A percentile compares a stretch with the other conserved stretches of the same genome.
These are phyloP conservation scores for Saxophila tyrrhenica DNA, from an alignment of 495 filamentous ascomycete species.

Conservation along the genomic window DNA sequence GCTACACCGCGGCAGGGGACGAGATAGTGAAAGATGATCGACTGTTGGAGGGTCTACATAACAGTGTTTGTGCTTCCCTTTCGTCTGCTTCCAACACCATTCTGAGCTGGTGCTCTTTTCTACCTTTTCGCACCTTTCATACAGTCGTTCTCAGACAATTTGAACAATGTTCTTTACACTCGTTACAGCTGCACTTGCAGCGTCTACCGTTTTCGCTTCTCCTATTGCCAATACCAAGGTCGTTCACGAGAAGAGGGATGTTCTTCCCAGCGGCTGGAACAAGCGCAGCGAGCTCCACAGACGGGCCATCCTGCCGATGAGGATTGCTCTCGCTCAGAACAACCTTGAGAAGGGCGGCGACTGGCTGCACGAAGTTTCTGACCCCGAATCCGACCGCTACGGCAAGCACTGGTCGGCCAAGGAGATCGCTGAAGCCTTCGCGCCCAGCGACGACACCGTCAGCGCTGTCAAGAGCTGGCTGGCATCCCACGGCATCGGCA, in stretches of 20 bases:
- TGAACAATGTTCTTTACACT: no score
- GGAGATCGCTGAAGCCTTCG: slow-evolving; percentile 18
- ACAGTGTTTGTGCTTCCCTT: no score
- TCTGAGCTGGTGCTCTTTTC: no score
- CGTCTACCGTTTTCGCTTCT: no score
- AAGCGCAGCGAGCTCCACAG: neutral
- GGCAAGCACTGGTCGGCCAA: slow-evolving; percentile 20
- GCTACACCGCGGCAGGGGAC: no score
- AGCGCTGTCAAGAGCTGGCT: slow-evolving; percentile 10
- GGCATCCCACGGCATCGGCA: slow-evolving; percentile 1
- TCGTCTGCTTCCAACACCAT: no score
- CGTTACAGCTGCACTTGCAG: no score
- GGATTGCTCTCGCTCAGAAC: slow-evolving; percentile 15
- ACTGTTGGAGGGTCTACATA: no score
- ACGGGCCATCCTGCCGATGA: slow-evolving; percentile 10
- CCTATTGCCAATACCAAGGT: no score
- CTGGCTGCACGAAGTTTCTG: slow-evolving; percentile 10
- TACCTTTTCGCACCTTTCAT: no score
- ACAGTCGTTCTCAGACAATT: no score
- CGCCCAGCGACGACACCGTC: slow-evolving; percentile 5
- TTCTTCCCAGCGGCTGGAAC: slow-evolving; percentile 2
- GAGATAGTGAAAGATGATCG: no score
- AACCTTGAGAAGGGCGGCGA: slow-evolving; percentile 16
- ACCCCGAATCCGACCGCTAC: slow-evolving; percentile 21
- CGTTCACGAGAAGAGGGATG: slow-evolving; percentile 11